Evolutionary conservation across 1,139 yeast species (phyloP).

Genomic region (Kodamaea fungicola): DNA sequence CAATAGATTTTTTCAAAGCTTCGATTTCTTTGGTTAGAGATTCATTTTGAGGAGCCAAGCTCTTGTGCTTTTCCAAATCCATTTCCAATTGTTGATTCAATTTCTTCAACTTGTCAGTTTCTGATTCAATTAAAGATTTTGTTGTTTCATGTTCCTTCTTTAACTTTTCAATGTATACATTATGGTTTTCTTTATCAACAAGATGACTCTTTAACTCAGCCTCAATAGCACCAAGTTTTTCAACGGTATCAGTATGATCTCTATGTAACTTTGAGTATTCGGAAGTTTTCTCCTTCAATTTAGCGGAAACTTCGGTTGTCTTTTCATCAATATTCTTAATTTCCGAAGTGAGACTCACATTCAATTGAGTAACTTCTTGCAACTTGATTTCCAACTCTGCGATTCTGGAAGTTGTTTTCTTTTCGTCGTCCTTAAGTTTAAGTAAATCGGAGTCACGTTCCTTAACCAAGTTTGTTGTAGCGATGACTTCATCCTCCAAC

Average conservation of each 20-base stretch:
- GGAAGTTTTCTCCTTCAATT: slow-evolving; percentile 9
- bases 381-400: slow-evolving; percentile 13
- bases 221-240: slow-evolving; percentile 8
- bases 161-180: slow-evolving; percentile 14
- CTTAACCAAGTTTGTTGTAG: slow-evolving; percentile 23
- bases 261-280: slow-evolving; percentile 16
- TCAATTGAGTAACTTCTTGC: slow-evolving; percentile 13
- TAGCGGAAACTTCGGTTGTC: slow-evolving; percentile 5
- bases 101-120: slow-evolving; percentile 13
- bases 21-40: slow-evolving; percentile 11
- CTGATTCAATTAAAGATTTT: slow-evolving; percentile 8
- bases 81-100: slow-evolving; percentile 9
- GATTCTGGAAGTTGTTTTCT: slow-evolving; percentile 9
- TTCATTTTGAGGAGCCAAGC: slow-evolving; percentile 8
- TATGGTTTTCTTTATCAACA: slow-evolving; percentile 17
- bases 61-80: slow-evolving; percentile 11
- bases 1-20: slow-evolving; percentile 9
- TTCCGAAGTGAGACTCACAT: slow-evolving; percentile 16
- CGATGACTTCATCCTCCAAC: slow-evolving; percentile 41
- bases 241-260: slow-evolving; percentile 13
- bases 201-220: slow-evolving; percentile 6
- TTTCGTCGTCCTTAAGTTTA: slow-evolving; percentile 24
- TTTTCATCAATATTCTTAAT: slow-evolving; percentile 9
- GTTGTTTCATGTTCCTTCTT: slow-evolving; percentile 17
- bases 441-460: slow-evolving; percentile 26